These are phyloP conservation scores for Fusarium luffae DNA, from an alignment of 2,329 filamentous ascomycete species.

Conservation along the genomic window DNA sequence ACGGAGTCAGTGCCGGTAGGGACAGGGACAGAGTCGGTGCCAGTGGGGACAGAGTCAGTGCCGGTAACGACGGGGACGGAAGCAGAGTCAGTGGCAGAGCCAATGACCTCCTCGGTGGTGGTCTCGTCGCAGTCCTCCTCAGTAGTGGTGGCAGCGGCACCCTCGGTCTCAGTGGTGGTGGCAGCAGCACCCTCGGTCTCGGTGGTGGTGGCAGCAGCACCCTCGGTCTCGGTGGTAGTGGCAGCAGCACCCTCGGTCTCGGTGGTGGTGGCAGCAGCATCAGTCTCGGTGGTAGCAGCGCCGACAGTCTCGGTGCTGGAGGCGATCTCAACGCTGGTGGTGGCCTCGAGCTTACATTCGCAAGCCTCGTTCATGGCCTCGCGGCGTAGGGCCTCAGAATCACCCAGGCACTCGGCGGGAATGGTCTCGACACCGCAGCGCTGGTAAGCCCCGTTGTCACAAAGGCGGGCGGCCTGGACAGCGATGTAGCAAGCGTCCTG, in stretches of 20 bases:
- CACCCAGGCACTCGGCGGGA: too few relatives aligned
- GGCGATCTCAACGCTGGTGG: background rate
- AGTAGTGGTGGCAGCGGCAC: conserved; percentile 11
- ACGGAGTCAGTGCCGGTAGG: background rate
- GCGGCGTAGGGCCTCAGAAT: too few relatives aligned
- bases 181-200: conserved; percentile 4
- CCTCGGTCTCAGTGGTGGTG: background rate
- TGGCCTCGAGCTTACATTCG: too few relatives aligned
- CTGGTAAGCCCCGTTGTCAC: too few relatives aligned
- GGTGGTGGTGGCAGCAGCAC: conserved; percentile 8
- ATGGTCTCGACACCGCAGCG: too few relatives aligned
- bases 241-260: conserved; percentile 2
- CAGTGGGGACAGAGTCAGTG: background rate
- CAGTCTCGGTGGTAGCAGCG: conserved; percentile 10
- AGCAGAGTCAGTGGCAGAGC: conserved; percentile 3
- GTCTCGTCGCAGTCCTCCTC: conserved; percentile 13
- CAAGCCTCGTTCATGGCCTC: too few relatives aligned
- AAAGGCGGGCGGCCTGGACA: too few relatives aligned
- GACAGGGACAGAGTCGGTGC: background rate
- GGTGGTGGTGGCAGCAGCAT: conserved; percentile 3
- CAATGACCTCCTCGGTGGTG: background rate
- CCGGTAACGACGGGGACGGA: background rate
- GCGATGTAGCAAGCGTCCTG: conserved; percentile 13
- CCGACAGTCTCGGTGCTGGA: conserved; percentile 14
- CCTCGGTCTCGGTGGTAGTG: too few relatives aligned